These are phyloP conservation scores for Ramichloridium luteum DNA, from an alignment of 2,329 filamentous ascomycete genomes.

Conservation along the genomic window DNA sequence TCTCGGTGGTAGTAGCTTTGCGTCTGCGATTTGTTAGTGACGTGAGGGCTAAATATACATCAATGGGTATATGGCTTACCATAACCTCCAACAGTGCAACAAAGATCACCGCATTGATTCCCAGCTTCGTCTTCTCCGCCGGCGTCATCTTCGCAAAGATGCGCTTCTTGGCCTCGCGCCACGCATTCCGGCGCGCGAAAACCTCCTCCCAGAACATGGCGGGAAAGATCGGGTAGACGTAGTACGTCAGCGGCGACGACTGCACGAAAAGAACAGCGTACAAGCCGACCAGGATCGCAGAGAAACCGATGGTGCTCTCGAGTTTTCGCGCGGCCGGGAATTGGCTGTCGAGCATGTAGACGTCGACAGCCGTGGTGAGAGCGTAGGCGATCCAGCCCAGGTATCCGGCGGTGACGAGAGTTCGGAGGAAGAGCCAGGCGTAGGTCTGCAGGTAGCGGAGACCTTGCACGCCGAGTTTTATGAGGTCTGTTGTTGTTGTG, in stretches of 20 bases:
- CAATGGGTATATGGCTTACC: too few relatives aligned
- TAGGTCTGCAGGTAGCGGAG: slow-evolving; percentile 93
- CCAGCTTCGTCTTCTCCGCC: slow-evolving; percentile 45
- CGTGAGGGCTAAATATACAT: too few relatives aligned
- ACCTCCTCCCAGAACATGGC: slow-evolving; percentile 96
- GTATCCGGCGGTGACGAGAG: slow-evolving; percentile 80
- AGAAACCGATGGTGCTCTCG: slow-evolving; percentile 53
- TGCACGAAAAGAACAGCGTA: slow-evolving; percentile 73
- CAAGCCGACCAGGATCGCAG: slow-evolving; percentile 59
- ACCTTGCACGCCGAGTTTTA: slow-evolving; percentile 66
- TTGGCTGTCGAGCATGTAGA: slow-evolving; percentile 68
- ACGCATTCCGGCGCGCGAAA: slow-evolving; percentile 59
- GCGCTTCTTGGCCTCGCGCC: slow-evolving; percentile 52
- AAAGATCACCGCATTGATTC: slow-evolving; percentile 54
- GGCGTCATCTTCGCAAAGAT: slow-evolving; percentile 57
- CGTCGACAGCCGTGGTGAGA: slow-evolving; percentile 73
- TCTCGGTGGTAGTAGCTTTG: slow-evolving; percentile 86
- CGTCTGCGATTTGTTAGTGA: too few relatives aligned
- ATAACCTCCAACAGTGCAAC: slow-evolving; percentile 67
- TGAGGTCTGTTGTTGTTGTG: slow-evolving; percentile 60
- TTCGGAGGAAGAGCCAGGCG: slow-evolving; percentile 90
- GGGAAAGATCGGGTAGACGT: slow-evolving; percentile 83
- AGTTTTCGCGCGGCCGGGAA: slow-evolving; percentile 51
- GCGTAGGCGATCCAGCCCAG: slow-evolving; percentile 93
- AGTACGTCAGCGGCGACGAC: slow-evolving; percentile 71